Evolutionary conservation across 108 stramenopile genomes (phyloP).

Genomic region (Cyclostephanos invisitatus): DNA sequence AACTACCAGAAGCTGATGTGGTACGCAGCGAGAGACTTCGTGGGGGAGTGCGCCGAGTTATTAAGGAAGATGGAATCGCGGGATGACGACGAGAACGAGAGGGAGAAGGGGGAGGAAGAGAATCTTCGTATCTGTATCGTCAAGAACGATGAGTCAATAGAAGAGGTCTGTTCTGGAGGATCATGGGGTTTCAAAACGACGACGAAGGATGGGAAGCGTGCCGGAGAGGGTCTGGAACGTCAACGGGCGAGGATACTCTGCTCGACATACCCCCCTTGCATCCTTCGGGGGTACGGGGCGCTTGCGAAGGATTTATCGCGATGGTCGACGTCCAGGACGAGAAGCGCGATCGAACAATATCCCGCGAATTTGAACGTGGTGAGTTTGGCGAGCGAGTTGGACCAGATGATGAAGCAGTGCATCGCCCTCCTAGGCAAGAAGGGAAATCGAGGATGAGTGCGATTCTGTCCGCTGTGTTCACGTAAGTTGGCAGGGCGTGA

Average conservation of each 20-base stretch:
- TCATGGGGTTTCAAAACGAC: not conserved
- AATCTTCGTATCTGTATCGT: not conserved
- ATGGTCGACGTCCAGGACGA: conserved; percentile 23
- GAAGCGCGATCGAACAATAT: conserved; percentile 15
- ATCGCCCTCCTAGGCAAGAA: conserved; percentile 4
- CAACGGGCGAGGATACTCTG: conserved; percentile 20
- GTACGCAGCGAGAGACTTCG: conserved; percentile 32
- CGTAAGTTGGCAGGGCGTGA: no score
- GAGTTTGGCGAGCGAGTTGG: conserved; percentile 2
- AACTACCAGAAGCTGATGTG: conserved; percentile 37
- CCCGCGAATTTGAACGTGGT: conserved; percentile 27
- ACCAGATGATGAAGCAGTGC: conserved; percentile 10
- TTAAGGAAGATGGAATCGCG: not conserved
- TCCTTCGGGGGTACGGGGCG: conserved; percentile 24
- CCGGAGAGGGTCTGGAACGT: not conserved
- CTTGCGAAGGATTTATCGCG: conserved; percentile 28
- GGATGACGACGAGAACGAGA: not conserved
- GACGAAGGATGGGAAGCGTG: not conserved
- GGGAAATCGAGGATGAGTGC: not conserved
- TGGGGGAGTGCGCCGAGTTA: conserved; percentile 16
- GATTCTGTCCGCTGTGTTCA: no score
- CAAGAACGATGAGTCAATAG: not conserved
- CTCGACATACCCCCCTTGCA: conserved; percentile 11
- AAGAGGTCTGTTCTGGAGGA: not conserved
- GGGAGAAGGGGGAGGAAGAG: not conserved